Conservation (phyloP, 306 rosid species). For the Elaeagnus macrophylla region DNA sequence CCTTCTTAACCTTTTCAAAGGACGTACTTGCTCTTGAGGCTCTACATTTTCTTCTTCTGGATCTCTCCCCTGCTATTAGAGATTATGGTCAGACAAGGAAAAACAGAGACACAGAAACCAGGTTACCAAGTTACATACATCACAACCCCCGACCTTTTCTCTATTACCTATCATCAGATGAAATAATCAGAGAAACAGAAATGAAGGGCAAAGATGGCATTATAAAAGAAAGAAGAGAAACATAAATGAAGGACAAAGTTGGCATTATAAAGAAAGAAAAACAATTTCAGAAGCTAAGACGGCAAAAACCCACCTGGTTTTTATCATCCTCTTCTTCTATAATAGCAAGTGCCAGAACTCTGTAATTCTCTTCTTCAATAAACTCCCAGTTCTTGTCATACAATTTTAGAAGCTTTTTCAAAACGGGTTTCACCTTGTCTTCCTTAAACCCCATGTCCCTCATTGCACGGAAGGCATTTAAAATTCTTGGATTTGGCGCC, state of each 20-base stretch:
- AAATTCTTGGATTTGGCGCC: conserved; percentile 65
- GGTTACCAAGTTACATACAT: conserved; percentile 21
- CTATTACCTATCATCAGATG: conserved; percentile 31
- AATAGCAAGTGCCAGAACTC: conserved; percentile 81
- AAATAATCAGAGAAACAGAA: conserved; percentile 12
- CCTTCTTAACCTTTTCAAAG: conserved; percentile 76
- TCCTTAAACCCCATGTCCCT: conserved; percentile 50
- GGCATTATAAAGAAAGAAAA: conserved; percentile 4
- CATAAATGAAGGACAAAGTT: conserved; percentile 9
- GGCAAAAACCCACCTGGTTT: conserved; percentile 29
- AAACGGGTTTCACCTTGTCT: conserved; percentile 60
- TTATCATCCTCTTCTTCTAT: conserved; percentile 58
- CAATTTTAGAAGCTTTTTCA: conserved; percentile 57
- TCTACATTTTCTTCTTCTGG: conserved; percentile 37
- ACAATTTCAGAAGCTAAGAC: background rate
- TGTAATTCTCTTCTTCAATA: conserved; percentile 81
- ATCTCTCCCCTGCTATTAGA: conserved; percentile 36
- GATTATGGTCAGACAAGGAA: conserved; percentile 12
- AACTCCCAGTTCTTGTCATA: conserved; percentile 83
- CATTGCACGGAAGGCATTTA: conserved; percentile 68
- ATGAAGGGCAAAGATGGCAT: conserved; percentile 6
- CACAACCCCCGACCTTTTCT: conserved; percentile 21
- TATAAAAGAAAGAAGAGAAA: conserved; percentile 4
- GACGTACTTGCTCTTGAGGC: conserved; percentile 42
- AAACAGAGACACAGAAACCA: conserved; percentile 3